Base-by-base conservation (phyloP, 768 basidiomycete genomes). In the Suillus variegatus region DNA sequence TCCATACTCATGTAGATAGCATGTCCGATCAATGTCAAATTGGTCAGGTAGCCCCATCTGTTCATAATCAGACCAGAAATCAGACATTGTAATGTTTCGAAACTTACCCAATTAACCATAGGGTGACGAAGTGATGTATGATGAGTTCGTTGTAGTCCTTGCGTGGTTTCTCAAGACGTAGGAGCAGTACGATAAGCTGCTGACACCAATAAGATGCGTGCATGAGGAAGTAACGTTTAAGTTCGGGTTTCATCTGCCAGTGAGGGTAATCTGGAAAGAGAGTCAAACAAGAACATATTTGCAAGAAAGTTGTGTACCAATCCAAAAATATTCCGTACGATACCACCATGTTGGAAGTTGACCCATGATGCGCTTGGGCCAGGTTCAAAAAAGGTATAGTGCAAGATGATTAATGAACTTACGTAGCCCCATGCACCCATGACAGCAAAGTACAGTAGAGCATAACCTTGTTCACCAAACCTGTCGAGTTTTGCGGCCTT, bases 1-100 rank as follows among this genome's bases (percentile, higher is more conserved):
- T 99, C 97, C 97, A 99, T 99, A 75, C 95, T 97, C 79, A 96
- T 84, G 71, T 90, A 99, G 36, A 99, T 86, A 6, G 95, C 91
- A 68, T 93, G 92, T 12, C 97, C 97, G 51, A 99, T 95, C 61
- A 86, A 77, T 0, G 95, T 98, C 61, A 94, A 51, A 77, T 94
- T 95, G 68, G 88, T 66, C 40, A 89, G 69, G 72, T 94, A 93
- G 69, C 93, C 94, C 93, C 94, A 94, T 44, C 93, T 94, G 72
- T 28, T n/a, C 22, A 43, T 47, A 16, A 51, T 52, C 4, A 35
- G 28, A 16, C 43, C 13, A 69, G 63, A 68, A 54, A 60, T 44
- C 60, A 54, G 46, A 20, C n/a, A 20, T 67, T 54, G 63, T 10
- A 61, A 13, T 2, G 57, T 43, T n/a, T 40, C 49, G 65, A 12